Evolutionary conservation across 306 rosid genomes (phyloP).

Genomic region (Gastrolobium bilobum): DNA sequence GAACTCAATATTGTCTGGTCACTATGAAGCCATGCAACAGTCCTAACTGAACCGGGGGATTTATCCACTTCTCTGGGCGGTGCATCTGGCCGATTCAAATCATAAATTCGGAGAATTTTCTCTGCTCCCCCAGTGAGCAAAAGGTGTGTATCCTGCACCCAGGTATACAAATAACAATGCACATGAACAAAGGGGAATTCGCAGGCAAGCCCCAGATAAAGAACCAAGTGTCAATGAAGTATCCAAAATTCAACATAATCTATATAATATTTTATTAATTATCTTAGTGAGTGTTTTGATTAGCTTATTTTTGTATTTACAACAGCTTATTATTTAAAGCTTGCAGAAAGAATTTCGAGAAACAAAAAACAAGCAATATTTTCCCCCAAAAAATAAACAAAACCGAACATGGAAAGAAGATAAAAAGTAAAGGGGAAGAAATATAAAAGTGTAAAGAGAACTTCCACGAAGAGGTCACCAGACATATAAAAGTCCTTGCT

Average conservation of each 20-base stretch:
- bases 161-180: conserved; percentile 38
- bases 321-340: not conserved
- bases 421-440: conserved; percentile 2
- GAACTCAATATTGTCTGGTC: conserved; percentile 98
- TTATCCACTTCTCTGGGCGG: conserved; percentile 95
- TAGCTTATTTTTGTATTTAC: not conserved
- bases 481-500: not conserved
- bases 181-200: conserved; percentile 7
- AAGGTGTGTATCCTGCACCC: conserved; percentile 84
- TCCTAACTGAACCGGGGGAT: conserved; percentile 96
- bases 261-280: not conserved
- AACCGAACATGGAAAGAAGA: not conserved
- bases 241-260: conserved; percentile 29
- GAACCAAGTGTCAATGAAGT: not conserved
- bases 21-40: conserved; percentile 95
- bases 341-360: not conserved
- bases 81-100: conserved; percentile 93
- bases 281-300: not conserved
- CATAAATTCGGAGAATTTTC: conserved; percentile 91
- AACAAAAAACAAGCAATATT: too few relatives aligned
- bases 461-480: not conserved
- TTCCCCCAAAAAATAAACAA: too few relatives aligned
- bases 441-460: conserved; percentile 6
- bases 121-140: conserved; percentile 94
- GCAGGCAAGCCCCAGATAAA: conserved; percentile 14